Base-by-base conservation (phyloP, 257 asterid genomes). In the Ballota nigra region DNA sequence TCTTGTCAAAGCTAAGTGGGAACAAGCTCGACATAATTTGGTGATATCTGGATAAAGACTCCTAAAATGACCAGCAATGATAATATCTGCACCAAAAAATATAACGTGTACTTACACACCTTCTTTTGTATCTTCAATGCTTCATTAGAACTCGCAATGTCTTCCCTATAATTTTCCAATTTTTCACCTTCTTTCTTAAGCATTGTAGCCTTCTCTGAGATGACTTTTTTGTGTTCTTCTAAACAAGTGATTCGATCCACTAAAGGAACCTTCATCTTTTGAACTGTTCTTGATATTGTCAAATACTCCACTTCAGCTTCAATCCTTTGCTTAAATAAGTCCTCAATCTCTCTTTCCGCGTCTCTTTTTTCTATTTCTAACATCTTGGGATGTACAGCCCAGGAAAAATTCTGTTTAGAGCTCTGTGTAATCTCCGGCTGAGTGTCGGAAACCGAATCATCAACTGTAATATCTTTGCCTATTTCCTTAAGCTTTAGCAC, bases 271-370 rank as follows among this genome's bases (percentile, higher is more conserved):
- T 70, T 81, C 70, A 78, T 66, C 53, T 74, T 73, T 64, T 79
- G 89, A 74, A 74, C 74, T 5, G 72, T 75, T 79, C 79, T 64
- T 70, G 92, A 85, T 55, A 84, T 79, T 8, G 76, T 75, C 67
- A 90, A 40, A 79, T 84, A 84, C 80, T 85, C 87, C 28, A 92
- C 86, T 80, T 92, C 98, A 15, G 91, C 87, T 88, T 88, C 97
- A 36, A 92, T 85, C 77, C 83, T 85, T 77, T 79, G 84, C 86
- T 63, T 83, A 40, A 81, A 77, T 73, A 84, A 56, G 53, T 67
- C 63, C 72, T 92, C 97, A 4, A 83, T 79, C 71, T 84, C 95
- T 68, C 66, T 60, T 59, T 79, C 85, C 38, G 69, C 62, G 22
- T 80, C 83, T 56, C 57, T 10, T 43, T 65, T 71, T 19, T 52